A percentile compares a stretch with the other conserved stretches of the same genome.
Evolutionary conservation across 306 rosid species (phyloP).

Genomic region (Quillaja saponaria): DNA sequence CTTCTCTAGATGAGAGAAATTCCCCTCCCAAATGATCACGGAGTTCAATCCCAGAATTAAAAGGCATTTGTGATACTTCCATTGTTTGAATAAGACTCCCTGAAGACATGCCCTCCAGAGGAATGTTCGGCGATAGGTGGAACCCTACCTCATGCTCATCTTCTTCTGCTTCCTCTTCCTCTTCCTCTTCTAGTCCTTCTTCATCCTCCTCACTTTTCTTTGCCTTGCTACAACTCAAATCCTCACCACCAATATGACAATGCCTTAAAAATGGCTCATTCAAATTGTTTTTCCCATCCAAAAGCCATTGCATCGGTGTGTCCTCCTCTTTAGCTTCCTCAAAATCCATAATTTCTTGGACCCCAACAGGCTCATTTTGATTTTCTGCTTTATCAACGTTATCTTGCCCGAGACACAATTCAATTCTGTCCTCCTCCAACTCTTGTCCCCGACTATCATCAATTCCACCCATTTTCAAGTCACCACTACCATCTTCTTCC

Average conservation of each 20-base stretch:
- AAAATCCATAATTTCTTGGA: slow-evolving; percentile 54
- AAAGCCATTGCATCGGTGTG: slow-evolving; percentile 55
- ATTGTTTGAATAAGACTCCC: slow-evolving; percentile 57
- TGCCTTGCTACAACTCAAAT: slow-evolving; percentile 37
- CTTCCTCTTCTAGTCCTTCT: slow-evolving; percentile 37
- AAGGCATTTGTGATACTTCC: slow-evolving; percentile 54
- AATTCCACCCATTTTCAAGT: slow-evolving; percentile 40
- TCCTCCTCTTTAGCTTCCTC: slow-evolving; percentile 55
- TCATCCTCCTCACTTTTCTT: slow-evolving; percentile 25
- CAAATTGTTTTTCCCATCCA: slow-evolving; percentile 41
- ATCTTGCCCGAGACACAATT: slow-evolving; percentile 62
- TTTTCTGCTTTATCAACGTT: slow-evolving; percentile 37
- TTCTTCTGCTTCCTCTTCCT: slow-evolving; percentile 48
- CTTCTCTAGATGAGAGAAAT: slow-evolving; percentile 71
- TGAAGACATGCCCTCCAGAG: slow-evolving; percentile 65
- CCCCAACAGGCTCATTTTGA: slow-evolving; percentile 41
- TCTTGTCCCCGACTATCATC: slow-evolving; percentile 39
- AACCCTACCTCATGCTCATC: slow-evolving; percentile 59
- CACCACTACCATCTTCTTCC: slow-evolving; percentile 42
- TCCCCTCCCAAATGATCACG: slow-evolving; percentile 56
- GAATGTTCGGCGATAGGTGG: slow-evolving; percentile 51
- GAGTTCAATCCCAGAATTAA: slow-evolving; percentile 63
- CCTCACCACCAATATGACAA: slow-evolving; percentile 49
- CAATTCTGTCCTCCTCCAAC: slow-evolving; percentile 57
- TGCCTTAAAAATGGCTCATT: slow-evolving; percentile 52